These are phyloP conservation scores for Glycine soja DNA, from an alignment of 306 rosid genomes.

Conservation along the genomic window DNA sequence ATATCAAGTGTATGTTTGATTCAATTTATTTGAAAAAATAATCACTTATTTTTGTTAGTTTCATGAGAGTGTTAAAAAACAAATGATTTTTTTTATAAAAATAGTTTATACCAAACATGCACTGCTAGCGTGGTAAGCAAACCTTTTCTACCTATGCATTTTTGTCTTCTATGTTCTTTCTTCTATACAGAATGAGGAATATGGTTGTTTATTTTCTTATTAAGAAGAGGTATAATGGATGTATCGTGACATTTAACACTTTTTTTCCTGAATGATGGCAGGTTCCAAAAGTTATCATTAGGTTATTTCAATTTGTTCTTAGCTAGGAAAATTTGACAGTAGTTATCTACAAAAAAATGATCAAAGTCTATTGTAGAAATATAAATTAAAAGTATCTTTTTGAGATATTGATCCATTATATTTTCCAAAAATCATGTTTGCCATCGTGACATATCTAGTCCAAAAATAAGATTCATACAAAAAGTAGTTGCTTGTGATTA, in stretches of 20 bases:
- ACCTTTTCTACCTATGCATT: too few relatives aligned
- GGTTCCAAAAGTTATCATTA: constrained; percentile 36
- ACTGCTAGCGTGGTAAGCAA: background rate
- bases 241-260: constrained; percentile 12
- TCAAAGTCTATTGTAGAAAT: constrained; percentile 38
- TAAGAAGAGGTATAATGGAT: constrained; percentile 13
- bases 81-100: background rate
- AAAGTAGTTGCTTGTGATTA: too few relatives aligned
- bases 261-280: constrained; percentile 40
- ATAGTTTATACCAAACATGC: background rate
- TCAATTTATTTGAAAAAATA: background rate
- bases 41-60: background rate
- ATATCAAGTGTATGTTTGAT: background rate
- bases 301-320: constrained; percentile 41
- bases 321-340: constrained; percentile 16
- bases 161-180: too few relatives aligned
- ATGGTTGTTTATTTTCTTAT: constrained; percentile 24
- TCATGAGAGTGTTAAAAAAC: background rate
- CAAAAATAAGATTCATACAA: constrained; percentile 10
- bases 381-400: constrained; percentile 7
- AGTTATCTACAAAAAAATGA: background rate
- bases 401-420: constrained; percentile 17
- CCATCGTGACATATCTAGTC: constrained; percentile 18
- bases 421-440: constrained; percentile 29
- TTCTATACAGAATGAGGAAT: constrained; percentile 27